Percentiles rank a stretch among this genome's conserved stretches.
Conservation (phyloP, 495 filamentous ascomycete genomes). For the Penicillium paxilli region DNA sequence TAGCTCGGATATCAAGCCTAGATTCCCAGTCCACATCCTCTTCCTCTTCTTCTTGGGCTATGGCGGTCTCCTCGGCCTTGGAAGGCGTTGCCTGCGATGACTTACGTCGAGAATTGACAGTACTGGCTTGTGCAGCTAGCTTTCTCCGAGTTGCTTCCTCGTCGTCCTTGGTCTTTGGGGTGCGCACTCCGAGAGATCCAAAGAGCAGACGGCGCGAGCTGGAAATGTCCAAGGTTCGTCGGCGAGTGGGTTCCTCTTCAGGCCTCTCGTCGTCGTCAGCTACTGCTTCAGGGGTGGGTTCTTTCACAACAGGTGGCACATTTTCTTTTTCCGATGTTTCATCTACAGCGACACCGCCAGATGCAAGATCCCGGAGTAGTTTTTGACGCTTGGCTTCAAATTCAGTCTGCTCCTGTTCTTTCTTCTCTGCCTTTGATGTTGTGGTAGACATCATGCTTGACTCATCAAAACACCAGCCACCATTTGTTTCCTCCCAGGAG, state of each 20-base stretch:
- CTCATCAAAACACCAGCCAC: slow-evolving; percentile 25
- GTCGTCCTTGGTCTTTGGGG: slow-evolving; percentile 66
- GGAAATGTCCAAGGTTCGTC: slow-evolving; percentile 59
- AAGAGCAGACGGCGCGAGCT: slow-evolving; percentile 70
- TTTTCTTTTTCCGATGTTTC: slow-evolving; percentile 37
- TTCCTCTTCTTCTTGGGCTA: slow-evolving; percentile 19
- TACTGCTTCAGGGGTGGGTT: slow-evolving; percentile 8
- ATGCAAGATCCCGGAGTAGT: slow-evolving; percentile 50
- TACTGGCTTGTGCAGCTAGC: slow-evolving; percentile 40
- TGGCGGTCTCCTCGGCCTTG: slow-evolving; percentile 10
- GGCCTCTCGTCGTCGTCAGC: slow-evolving; percentile 24
- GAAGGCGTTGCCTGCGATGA: background rate
- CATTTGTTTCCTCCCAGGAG: slow-evolving; percentile 32
- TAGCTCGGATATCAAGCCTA: slow-evolving; percentile 70
- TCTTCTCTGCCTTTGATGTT: slow-evolving; percentile 13
- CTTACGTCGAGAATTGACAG: slow-evolving; percentile 20
- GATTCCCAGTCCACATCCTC: slow-evolving; percentile 63
- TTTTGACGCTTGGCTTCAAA: slow-evolving; percentile 53
- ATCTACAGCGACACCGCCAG: slow-evolving; percentile 53
- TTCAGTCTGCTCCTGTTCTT: slow-evolving; percentile 30
- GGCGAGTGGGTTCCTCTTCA: slow-evolving; percentile 27
- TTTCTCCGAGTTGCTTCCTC: slow-evolving; percentile 61
- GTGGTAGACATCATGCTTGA: slow-evolving; percentile 10
- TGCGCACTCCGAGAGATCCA: slow-evolving; percentile 67
- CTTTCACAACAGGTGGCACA: slow-evolving; percentile 20